Evolutionary conservation across 23 red algal genomes (phyloP).

Genomic region (Gracilaria vermiculophylla): DNA sequence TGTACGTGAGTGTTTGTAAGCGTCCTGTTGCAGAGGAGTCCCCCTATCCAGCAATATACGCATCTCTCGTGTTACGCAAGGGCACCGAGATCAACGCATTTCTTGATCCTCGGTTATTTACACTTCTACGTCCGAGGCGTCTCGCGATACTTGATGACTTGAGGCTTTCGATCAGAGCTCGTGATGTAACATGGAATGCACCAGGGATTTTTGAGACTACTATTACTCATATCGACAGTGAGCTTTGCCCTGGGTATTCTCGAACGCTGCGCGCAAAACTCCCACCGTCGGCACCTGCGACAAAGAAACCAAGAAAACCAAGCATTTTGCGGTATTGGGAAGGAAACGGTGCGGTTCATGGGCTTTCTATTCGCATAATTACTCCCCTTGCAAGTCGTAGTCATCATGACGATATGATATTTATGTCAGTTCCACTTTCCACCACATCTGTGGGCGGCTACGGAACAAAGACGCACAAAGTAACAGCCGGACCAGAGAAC

Average conservation of each 20-base stretch:
- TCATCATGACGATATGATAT: background rate
- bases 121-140: constrained; percentile 40
- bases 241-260: constrained; percentile 56
- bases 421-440: background rate
- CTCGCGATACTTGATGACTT: constrained; percentile 55
- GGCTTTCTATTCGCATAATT: constrained; percentile 34
- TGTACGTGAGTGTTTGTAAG: constrained; percentile 39
- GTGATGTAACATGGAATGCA: constrained; percentile 20
- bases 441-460: background rate
- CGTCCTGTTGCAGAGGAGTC: background rate
- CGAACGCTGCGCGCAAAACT: constrained; percentile 51
- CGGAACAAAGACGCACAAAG: background rate
- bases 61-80: constrained; percentile 26
- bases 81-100: constrained; percentile 53
- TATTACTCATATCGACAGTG: constrained; percentile 27
- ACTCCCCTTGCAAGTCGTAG: constrained; percentile 1
- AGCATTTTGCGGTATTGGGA: constrained; percentile 62
- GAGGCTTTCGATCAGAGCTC: constrained; percentile 27
- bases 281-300: constrained; percentile 46
- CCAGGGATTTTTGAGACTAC: constrained; percentile 14
- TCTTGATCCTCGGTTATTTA: constrained; percentile 51
- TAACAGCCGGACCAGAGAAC: constrained; percentile 16
- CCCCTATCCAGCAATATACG: constrained; percentile 31
- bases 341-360: constrained; percentile 32
- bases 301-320: constrained; percentile 38